phyloP scores from a whole-genome alignment of 192 early-diverging fungal species.

The Coemansia sp. region DNA sequence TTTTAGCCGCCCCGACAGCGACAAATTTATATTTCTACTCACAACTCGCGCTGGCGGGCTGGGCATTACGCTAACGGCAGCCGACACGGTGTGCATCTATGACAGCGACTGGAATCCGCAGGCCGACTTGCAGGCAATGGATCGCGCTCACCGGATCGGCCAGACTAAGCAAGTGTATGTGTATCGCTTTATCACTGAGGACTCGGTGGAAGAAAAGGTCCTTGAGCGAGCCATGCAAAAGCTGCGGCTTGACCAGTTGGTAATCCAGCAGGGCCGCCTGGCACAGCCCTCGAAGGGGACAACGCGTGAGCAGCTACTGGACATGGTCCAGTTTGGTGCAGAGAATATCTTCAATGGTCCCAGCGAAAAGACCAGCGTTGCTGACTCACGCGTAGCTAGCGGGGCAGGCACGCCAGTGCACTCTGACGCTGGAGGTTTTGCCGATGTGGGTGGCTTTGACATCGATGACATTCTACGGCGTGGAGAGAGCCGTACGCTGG shows the following conservation, averaged over 20 bases:
- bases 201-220: constrained; percentile 97
- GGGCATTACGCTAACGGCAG: constrained; percentile 95
- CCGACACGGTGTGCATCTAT: constrained; percentile 94
- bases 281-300: constrained; percentile 66
- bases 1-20: constrained; percentile 83
- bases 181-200: constrained; percentile 95
- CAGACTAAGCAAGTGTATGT: constrained; percentile 98
- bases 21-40: constrained; percentile 94
- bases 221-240: constrained; percentile 97
- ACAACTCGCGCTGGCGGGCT: constrained; percentile 97
- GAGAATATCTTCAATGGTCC: constrained; percentile 71
- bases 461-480: constrained; percentile 85
- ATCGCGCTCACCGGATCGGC: constrained; percentile 98
- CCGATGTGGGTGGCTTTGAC: constrained; percentile 23
- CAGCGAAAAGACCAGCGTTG: constrained; percentile 13
- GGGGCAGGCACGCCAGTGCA: constrained; percentile 27
- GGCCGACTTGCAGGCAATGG: constrained; percentile 90
- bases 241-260: constrained; percentile 91
- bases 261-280: constrained; percentile 95
- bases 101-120: constrained; percentile 97
- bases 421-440: constrained; percentile 46
- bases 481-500: constrained; percentile 84
- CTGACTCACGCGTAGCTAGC: constrained; percentile 33
- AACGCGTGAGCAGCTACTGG: constrained; percentile 62
- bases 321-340: constrained; percentile 97